Base-by-base conservation (phyloP, 2,329 filamentous ascomycete species). In the Stachybotrys elegans region DNA sequence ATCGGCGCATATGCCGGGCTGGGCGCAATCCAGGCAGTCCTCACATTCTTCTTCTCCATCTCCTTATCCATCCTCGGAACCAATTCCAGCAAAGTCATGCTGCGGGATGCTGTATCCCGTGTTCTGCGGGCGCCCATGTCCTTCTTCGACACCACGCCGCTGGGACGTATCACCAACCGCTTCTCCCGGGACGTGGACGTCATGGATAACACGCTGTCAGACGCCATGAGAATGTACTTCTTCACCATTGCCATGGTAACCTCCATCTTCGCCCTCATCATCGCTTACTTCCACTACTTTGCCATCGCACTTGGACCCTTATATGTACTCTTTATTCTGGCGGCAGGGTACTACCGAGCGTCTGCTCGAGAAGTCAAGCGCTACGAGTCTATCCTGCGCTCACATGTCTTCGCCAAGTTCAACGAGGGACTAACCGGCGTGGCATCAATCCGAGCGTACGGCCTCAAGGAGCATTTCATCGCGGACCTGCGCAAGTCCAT, bases 101-200 rank as follows among this genome's bases (percentile, higher is more conserved):
- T 97, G 41, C 80, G 85, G 22, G 74, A 81, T 27, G 92, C 93
- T 6, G 87, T 97, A 56, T 81, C 75, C 8, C 78, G 87, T 14
- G 88, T 93, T 1, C 68, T 84, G n/a, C 73, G 81, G 21, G 81
- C 81, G 3, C 81, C 81, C n/a, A 83, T 84, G 89, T 86, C 87
- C 5, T 97, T 97, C 69, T 97, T 97, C 68, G 93, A 98, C 57
- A 97, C 93, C 0, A 97, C 93, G 1, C 93, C 93, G 0, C 76
- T 97, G 1, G 93, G 93, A 17, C 85, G 92, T 29, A 96, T 97
- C 62, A 95, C 90, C 19, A 97, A 97, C 63, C 87, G 93, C 14
- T 97, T 97, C 67, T 94, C 89, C 23, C 86, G 92, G 54, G 93
- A 98, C 58, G 87, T 97, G 32, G 89, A 96, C 58, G 88, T 93